Conservation (phyloP, 2,329 filamentous ascomycete genomes). For the Venturia asperata region DNA sequence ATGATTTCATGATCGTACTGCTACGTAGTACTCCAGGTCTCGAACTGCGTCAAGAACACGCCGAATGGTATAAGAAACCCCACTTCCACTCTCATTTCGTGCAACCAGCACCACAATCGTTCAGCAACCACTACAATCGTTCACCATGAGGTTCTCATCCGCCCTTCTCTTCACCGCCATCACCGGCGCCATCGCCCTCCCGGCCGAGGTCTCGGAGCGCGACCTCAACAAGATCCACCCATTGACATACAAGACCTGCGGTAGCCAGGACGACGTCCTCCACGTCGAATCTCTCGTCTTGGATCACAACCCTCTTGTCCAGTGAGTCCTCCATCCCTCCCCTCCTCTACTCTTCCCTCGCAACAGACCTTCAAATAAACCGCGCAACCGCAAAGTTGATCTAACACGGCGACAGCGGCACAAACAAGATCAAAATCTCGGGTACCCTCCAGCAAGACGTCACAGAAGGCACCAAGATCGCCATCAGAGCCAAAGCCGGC, state of each 20-base stretch:
- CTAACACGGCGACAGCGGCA: not conserved
- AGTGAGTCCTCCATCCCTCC: not conserved
- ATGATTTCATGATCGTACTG: not conserved
- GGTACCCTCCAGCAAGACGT: not conserved
- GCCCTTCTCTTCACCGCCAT: constrained; percentile 7
- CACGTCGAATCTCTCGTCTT: not conserved
- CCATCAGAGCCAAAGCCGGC: not conserved
- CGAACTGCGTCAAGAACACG: no score
- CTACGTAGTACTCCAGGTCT: not conserved
- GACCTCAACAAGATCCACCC: not conserved
- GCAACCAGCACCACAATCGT: not conserved
- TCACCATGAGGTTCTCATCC: constrained; percentile 2
- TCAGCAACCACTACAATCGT: not conserved
- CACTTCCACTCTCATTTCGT: not conserved
- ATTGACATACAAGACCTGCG: not conserved
- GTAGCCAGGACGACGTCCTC: not conserved
- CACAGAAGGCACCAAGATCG: constrained; percentile 1
- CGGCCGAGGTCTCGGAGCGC: not conserved
- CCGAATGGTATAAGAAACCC: not conserved
- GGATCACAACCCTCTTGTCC: not conserved
- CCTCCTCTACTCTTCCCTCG: not conserved
- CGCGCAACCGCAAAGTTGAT: not conserved
- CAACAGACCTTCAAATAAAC: not conserved
- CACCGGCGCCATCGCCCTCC: not conserved
- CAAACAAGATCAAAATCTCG: not conserved